Evolutionary conservation across 2,329 filamentous ascomycete genomes (phyloP).

Genomic region (Paracoccidioides brasiliensis): DNA sequence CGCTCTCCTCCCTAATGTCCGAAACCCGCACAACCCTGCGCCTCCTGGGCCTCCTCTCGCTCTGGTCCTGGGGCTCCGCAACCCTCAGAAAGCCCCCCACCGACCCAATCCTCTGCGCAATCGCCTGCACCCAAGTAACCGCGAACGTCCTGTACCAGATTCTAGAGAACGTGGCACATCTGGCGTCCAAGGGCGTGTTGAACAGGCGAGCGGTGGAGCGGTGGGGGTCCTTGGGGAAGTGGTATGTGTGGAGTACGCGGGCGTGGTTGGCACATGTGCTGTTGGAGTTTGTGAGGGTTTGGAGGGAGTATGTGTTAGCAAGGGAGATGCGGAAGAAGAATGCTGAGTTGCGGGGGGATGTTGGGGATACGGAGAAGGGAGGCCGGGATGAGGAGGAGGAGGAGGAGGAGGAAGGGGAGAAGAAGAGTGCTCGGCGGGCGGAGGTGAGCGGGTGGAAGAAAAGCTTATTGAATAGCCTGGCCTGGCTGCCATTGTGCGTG

Average conservation of each 20-base stretch:
- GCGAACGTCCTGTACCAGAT: constrained; percentile 59
- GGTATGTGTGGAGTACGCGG: constrained; percentile 60
- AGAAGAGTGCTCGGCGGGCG: constrained; percentile 17
- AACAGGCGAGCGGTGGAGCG: constrained; percentile 27
- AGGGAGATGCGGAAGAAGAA: constrained; percentile 9
- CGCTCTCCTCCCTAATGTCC: constrained; percentile 36
- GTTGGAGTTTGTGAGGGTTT: constrained; percentile 55
- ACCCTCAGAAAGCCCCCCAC: constrained; percentile 34
- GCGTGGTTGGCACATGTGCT: constrained; percentile 71
- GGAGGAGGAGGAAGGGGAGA: constrained; percentile 13
- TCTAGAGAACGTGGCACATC: constrained; percentile 71
- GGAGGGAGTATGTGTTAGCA: constrained; percentile 22
- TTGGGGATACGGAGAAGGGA: constrained; percentile 17
- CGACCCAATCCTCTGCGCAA: constrained; percentile 34
- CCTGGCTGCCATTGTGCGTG: constrained; percentile 69
- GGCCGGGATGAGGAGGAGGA: constrained; percentile 15
- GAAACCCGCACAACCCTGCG: constrained; percentile 38
- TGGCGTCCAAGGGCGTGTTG: constrained; percentile 60
- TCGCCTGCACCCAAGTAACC: constrained; percentile 56
- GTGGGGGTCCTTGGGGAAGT: constrained; percentile 43
- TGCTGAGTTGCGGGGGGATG: constrained; percentile 8
- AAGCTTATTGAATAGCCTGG: constrained; percentile 50
- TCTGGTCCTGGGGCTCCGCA: constrained; percentile 68
- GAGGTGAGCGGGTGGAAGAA: constrained; percentile 48
- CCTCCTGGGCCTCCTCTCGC: constrained; percentile 53